Conservation (phyloP, 768 basidiomycete genomes). For the Hygrophoropsis aurantiaca region DNA sequence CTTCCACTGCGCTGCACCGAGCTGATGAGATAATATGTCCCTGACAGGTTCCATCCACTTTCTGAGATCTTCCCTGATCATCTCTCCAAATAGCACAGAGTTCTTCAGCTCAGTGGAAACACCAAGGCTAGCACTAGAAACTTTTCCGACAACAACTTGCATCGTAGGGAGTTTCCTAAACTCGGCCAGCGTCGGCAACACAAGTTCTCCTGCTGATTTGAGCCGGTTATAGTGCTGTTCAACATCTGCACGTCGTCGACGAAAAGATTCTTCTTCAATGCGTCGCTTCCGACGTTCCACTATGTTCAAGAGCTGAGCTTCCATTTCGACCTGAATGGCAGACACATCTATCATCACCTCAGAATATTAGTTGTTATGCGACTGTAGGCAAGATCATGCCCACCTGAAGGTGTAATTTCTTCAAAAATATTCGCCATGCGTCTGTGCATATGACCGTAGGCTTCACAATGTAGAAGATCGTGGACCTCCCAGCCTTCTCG, state of each 20-base stretch:
- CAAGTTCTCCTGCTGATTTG: conserved; percentile 28
- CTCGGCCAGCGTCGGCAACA: conserved; percentile 45
- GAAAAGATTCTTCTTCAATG: conserved; percentile 24
- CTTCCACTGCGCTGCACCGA: conserved; percentile 56
- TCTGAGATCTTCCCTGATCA: conserved; percentile 44
- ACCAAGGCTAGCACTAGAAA: conserved; percentile 12
- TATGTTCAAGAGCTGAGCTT: conserved; percentile 27
- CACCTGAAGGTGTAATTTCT: conserved; percentile 36
- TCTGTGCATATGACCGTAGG: conserved; percentile 39
- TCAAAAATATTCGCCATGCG: conserved; percentile 42
- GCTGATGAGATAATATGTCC: conserved; percentile 38
- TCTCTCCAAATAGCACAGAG: conserved; percentile 29
- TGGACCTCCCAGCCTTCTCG: conserved; percentile 42
- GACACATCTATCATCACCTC: conserved; percentile 17
- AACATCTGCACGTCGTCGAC: conserved; percentile 32
- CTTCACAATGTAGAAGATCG: conserved; percentile 40
- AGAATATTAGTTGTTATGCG: background rate
- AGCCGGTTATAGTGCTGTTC: conserved; percentile 47
- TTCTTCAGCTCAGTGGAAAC: conserved; percentile 28
- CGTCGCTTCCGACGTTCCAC: conserved; percentile 26
- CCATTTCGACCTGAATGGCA: conserved; percentile 17
- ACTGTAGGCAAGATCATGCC: too few species aligned
- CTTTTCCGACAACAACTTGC: conserved; percentile 27
- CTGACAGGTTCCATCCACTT: conserved; percentile 50
- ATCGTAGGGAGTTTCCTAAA: conserved; percentile 54